Base-by-base conservation (phyloP, 495 filamentous ascomycete species). In the Hyaloscypha finlandica region DNA sequence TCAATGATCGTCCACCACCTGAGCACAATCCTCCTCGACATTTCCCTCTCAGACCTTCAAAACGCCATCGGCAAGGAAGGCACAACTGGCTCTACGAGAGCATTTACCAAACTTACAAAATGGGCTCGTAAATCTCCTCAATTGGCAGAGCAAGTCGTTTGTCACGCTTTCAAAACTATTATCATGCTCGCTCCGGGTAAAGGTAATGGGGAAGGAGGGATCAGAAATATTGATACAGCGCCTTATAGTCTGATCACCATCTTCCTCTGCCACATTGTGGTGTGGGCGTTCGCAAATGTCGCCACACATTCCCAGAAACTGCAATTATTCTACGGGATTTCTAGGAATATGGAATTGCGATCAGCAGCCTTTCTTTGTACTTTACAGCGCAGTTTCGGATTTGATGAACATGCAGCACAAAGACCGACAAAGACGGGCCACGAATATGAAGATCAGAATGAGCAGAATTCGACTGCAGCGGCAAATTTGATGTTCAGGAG, bases 41-140 rank as follows among this genome's bases (percentile, higher is more conserved):
- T 69, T 22, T 48, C 60, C 8, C 67, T 69, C 16, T 55, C 54
- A 4, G 67, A 69, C 53, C 61, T 69, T 3, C 67, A 69, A 61
- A 30, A 29, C 35, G 61, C 67, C 5, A 64, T 69, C 32, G 67
- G 67, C 22, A 69, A 69, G 33, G 57, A 69, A 54, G 67, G 67
- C 22, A 31, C 22, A 4, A 12, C 61, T 4, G 67, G 67, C 3
- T 64, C 64, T 4, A n/a, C 61, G 6, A 8, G 19, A 19, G 61
- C 61, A 2, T 29, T 69, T 6, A 16, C 56, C 19, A 59, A 39
- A 19, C 52, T 69, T 11, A 59, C 61, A 8, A 14, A 33, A 11
- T 69, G 67, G 67, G 67, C 61, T 33, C 29, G 35, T 3, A 31
- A 54, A 16, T 19, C 37, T 42, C 61, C 61, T 14, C n/a, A n/a